Evolutionary conservation across 2,329 filamentous ascomycete species (phyloP).

Genomic region (Phaeoacremonium minimum): DNA sequence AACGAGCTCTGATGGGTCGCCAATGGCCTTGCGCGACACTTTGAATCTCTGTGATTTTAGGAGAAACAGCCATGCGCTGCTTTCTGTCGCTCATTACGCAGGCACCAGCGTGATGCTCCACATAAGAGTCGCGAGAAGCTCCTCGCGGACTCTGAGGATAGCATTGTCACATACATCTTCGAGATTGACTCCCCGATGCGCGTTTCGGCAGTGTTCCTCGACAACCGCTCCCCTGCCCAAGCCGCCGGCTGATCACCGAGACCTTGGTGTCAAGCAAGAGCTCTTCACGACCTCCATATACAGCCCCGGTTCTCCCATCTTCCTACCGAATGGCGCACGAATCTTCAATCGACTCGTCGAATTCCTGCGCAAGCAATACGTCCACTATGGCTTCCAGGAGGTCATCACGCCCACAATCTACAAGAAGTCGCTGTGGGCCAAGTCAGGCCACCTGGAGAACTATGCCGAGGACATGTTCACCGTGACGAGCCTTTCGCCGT

Average conservation of each 20-base stretch:
- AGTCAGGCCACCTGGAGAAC: constrained; percentile 82
- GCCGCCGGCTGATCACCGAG: constrained; percentile 47
- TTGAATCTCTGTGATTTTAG: too few relatives aligned
- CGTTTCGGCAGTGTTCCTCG: constrained; percentile 3
- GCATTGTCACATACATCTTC: neutral
- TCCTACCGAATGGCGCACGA: constrained; percentile 75
- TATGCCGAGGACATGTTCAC: constrained; percentile 92
- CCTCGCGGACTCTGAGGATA: constrained; percentile 5
- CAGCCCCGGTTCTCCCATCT: constrained; percentile 81
- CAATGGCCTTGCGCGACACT: too few relatives aligned
- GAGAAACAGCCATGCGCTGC: too few relatives aligned
- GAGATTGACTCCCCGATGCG: neutral
- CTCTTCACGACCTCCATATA: constrained; percentile 76
- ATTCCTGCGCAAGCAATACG: constrained; percentile 80
- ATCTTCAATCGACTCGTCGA: constrained; percentile 80
- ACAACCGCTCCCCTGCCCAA: constrained; percentile 16
- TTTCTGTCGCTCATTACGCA: too few relatives aligned
- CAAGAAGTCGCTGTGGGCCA: constrained; percentile 82
- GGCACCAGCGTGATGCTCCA: constrained; percentile 17
- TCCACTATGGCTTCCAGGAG: constrained; percentile 80
- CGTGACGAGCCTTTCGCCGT: constrained; percentile 54
- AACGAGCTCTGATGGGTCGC: neutral
- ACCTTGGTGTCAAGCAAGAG: constrained; percentile 61
- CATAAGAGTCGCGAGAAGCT: constrained; percentile 13
- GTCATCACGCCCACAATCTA: constrained; percentile 89